These are phyloP conservation scores for Alternaria angustiovoidea DNA, from an alignment of 2,329 filamentous ascomycete species.

Conservation along the genomic window DNA sequence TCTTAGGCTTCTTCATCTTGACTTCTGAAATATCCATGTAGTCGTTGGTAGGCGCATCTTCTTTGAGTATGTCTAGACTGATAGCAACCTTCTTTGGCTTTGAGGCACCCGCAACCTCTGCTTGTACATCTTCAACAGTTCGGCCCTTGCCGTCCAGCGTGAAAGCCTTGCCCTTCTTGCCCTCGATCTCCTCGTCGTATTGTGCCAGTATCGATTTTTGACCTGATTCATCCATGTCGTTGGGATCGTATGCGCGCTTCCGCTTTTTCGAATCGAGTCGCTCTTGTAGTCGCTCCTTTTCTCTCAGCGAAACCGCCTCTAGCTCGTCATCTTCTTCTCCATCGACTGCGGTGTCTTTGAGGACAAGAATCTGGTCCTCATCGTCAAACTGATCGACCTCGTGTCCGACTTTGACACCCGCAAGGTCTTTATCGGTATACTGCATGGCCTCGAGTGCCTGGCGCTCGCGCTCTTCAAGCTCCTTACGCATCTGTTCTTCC, in stretches of 20 bases:
- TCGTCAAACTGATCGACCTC: conserved; percentile 83
- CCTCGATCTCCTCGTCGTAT: conserved; percentile 94
- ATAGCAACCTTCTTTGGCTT: conserved; percentile 73
- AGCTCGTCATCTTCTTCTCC: conserved; percentile 91
- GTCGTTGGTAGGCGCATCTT: conserved; percentile 77
- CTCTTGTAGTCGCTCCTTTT: conserved; percentile 76
- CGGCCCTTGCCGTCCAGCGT: conserved; percentile 82
- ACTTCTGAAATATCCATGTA: conserved; percentile 87
- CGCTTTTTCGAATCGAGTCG: conserved; percentile 89
- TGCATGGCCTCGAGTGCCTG: conserved; percentile 70
- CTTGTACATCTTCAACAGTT: conserved; percentile 67
- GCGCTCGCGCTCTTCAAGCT: conserved; percentile 73
- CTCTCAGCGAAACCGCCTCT: conserved; percentile 76
- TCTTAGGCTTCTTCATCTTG: conserved; percentile 76
- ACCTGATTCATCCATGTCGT: conserved; percentile 71
- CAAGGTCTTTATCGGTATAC: conserved; percentile 85
- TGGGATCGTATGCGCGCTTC: conserved; percentile 86
- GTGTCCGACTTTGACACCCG: conserved; percentile 91
- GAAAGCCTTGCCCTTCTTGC: conserved; percentile 88
- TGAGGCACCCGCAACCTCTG: conserved; percentile 61
- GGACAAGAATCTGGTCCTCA: conserved; percentile 85
- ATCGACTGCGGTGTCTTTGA: conserved; percentile 88
- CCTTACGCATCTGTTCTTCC: conserved; percentile 74
- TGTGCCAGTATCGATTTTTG: conserved; percentile 78
- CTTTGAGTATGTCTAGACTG: conserved; percentile 74